A percentile compares a stretch with the other conserved stretches of the same genome.
phyloP scores from a whole-genome alignment of 768 basidiomycete genomes.

The Tylopilus rubrobrunneus region DNA sequence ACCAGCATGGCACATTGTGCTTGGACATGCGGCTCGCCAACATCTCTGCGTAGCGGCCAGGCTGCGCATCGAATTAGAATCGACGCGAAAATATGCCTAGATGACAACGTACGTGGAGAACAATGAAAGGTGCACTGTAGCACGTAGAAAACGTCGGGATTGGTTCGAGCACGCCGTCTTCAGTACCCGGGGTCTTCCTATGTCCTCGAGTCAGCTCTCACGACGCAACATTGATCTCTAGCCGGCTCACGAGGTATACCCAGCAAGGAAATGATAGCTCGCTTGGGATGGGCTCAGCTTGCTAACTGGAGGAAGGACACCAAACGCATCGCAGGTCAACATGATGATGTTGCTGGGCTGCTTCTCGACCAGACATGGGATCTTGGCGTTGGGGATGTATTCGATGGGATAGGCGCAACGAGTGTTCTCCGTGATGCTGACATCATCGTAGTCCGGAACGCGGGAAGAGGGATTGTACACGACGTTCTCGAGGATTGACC shows the following conservation, averaged over 20 bases:
- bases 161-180: constrained; percentile 96
- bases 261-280: constrained; percentile 95
- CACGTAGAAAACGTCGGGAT: constrained; percentile 99
- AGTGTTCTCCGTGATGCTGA: constrained; percentile 98
- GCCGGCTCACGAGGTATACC: constrained; percentile 79
- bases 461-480: constrained; percentile 88
- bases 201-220: constrained; percentile 15
- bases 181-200: constrained; percentile 97
- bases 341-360: constrained; percentile 96
- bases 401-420: constrained; percentile 99
- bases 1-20: constrained; percentile 90
- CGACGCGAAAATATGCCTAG: neutral
- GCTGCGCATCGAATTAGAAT: constrained; percentile 39
- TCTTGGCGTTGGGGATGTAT: constrained; percentile 90
- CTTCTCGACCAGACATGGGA: constrained; percentile 81
- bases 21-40: constrained; percentile 90
- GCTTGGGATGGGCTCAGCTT: constrained; percentile 92
- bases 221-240: neutral
- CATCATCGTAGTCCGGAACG: constrained; percentile 90
- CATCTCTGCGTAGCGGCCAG: constrained; percentile 95
- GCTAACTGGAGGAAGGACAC: constrained; percentile 94
- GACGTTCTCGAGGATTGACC: constrained; percentile 98
- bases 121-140: constrained; percentile 99
- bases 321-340: constrained; percentile 97
- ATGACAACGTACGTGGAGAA: constrained; percentile 68